Base-by-base conservation (phyloP, 345 rosid genomes). In the Angophora floribunda region DNA sequence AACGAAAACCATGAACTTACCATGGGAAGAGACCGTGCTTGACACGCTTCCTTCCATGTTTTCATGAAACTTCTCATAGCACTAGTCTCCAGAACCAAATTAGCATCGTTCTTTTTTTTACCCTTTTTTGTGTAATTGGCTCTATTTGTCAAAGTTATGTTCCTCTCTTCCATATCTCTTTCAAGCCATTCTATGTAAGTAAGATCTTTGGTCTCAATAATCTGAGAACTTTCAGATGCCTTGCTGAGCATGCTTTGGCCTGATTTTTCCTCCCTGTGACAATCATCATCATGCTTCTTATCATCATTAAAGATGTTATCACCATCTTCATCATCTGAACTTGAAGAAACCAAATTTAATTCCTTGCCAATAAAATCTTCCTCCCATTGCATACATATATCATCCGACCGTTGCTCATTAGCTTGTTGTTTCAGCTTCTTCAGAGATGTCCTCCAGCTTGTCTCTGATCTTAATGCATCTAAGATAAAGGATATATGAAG, bases 41-140 rank as follows among this genome's bases (percentile, higher is more conserved):
- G 92, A 90, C 97, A 97, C 17, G 93, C 90, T 51, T 92, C 95
- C 93, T 95, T 96, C 98, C 98, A 97, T 28, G 90, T 93, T 82
- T 96, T 88, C 90, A 95, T 92, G 90, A 97, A 97, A 86, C 78
- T 89, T 67, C 90, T 93, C 88, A 95, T 88, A 57, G 88, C 90
- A 89, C 89, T 87, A 67, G 94, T 89, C 63, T 96, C 91, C 61
- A 90, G 89, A 21, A 87, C 88, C 87, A 92, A 51, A 91, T 88
- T 93, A 88, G 59, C 90, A 86, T 91, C 93, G 90, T 86, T 53
- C 24, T 75, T 67, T 30, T 87, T 41, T 61, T 47, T 78, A 52
- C 45, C 86, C 89, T 90, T 89, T 88, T 88, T 87, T 75, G 90
- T 89, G 52, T 90, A 90, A 90, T 88, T 52, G 15, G 88, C 87